Conservation (phyloP, 2,329 filamentous ascomycete genomes). For the Xylaria arbuscula region DNA sequence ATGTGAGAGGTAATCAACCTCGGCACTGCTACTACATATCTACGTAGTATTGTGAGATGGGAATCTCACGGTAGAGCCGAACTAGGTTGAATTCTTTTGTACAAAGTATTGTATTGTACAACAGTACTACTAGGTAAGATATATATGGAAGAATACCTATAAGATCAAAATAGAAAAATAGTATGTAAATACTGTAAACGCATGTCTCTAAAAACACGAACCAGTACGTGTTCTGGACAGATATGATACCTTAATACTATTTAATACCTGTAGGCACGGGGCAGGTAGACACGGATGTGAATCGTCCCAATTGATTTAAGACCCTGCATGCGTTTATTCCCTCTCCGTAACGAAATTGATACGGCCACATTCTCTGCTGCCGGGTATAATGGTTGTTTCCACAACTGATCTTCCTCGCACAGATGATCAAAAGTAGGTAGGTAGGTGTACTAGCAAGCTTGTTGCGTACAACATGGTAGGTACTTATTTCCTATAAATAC, state of each 20-base stretch:
- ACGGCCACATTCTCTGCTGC: background rate
- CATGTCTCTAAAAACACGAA: too few relatives aligned
- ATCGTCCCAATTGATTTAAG: too few relatives aligned
- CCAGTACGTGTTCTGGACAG: too few relatives aligned
- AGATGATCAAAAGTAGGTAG: background rate
- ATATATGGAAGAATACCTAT: background rate
- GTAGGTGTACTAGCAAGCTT: background rate
- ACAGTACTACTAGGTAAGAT: background rate
- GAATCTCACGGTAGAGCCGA: too few relatives aligned
- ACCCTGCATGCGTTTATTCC: background rate
- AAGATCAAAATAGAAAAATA: too few relatives aligned
- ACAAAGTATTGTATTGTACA: background rate
- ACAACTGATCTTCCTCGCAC: background rate
- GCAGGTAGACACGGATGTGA: too few relatives aligned
- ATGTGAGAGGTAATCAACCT: background rate
- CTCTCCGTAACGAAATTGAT: background rate
- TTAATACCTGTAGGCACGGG: too few relatives aligned
- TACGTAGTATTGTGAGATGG: too few relatives aligned
- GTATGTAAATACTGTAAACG: too few relatives aligned
- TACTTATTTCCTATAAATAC: background rate
- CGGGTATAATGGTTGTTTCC: background rate
- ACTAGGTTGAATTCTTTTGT: too few relatives aligned
- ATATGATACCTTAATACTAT: too few relatives aligned
- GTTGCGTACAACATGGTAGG: conserved; percentile 16
- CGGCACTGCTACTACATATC: background rate